Conservation (phyloP, 2,329 filamentous ascomycete genomes). For the Lomentospora prolificans region DNA sequence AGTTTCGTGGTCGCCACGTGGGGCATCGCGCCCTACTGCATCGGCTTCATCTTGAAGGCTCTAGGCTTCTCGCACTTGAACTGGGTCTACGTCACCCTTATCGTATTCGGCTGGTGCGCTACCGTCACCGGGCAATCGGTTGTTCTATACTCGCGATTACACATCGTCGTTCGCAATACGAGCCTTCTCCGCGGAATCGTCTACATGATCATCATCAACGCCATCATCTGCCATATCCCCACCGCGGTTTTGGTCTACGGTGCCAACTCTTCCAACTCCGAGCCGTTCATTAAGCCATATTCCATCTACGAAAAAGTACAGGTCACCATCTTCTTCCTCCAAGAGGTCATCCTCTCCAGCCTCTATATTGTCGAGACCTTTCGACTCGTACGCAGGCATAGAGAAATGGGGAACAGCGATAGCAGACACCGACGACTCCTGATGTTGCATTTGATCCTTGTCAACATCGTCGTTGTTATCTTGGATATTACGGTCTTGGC, state of each 20-base stretch:
- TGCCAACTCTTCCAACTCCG: slow-evolving; percentile 25
- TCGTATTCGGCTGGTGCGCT: slow-evolving; percentile 19
- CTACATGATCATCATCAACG: slow-evolving; percentile 47
- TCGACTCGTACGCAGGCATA: slow-evolving; percentile 35
- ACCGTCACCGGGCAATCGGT: slow-evolving; percentile 54
- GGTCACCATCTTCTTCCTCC: slow-evolving; percentile 44
- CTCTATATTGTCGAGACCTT: slow-evolving; percentile 45
- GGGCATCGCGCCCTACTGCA: slow-evolving; percentile 26
- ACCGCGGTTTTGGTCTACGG: slow-evolving; percentile 47
- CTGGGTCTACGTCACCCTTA: slow-evolving; percentile 16
- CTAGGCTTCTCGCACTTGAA: slow-evolving; percentile 10
- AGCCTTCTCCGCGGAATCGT: slow-evolving; percentile 37
- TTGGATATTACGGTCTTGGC: slow-evolving; percentile 29
- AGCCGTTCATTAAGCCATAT: slow-evolving; percentile 22
- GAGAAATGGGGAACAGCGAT: slow-evolving; percentile 15
- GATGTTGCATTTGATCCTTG: slow-evolving; percentile 30
- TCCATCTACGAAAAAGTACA: slow-evolving; percentile 44
- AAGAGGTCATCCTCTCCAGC: slow-evolving; percentile 42
- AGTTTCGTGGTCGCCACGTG: slow-evolving; percentile 24
- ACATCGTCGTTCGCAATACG: slow-evolving; percentile 45
- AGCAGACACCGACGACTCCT: slow-evolving; percentile 15
- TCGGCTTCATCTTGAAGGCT: slow-evolving; percentile 31
- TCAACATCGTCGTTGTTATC: slow-evolving; percentile 34
- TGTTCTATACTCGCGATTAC: slow-evolving; percentile 53
- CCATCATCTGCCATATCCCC: slow-evolving; percentile 40